Evolutionary conservation across 2,329 filamentous ascomycete genomes (phyloP).

Genomic region (Ceratocystis eucalypticola): DNA sequence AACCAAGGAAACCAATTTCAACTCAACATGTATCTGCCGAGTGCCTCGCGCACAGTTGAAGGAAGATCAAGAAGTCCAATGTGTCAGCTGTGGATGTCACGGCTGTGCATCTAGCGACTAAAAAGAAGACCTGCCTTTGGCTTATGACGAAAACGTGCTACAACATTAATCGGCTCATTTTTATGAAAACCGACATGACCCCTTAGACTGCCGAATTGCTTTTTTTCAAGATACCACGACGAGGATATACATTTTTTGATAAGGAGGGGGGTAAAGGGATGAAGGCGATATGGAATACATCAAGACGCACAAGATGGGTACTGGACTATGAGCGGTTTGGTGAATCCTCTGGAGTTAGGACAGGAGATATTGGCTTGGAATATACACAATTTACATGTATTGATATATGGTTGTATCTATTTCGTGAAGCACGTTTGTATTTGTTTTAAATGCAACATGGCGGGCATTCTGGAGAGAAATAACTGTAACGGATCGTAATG

Average conservation of each 20-base stretch:
- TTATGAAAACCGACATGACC: neutral
- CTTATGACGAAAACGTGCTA: neutral
- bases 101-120: conserved; percentile 80
- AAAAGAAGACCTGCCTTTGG: conserved; percentile 21
- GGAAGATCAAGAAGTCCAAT: conserved; percentile 80
- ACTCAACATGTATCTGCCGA: conserved; percentile 90
- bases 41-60: conserved; percentile 83
- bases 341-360: conserved; percentile 12
- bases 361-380: conserved; percentile 4
- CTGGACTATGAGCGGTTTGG: neutral
- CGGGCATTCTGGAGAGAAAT: neutral
- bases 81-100: conserved; percentile 86
- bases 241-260: neutral
- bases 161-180: neutral
- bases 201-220: neutral
- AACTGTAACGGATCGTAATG: neutral
- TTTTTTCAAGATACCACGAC: conserved; percentile 10
- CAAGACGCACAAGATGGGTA: too few relatives aligned
- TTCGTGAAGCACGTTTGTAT: neutral
- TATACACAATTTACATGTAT: neutral
- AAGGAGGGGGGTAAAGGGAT: neutral
- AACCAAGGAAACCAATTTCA: conserved; percentile 99
- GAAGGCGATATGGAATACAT: neutral
- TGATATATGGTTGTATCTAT: neutral
- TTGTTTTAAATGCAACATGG: neutral